Evolutionary conservation across 2,329 filamentous ascomycete species (phyloP).

Genomic region (Hyphodiscus sp.): DNA sequence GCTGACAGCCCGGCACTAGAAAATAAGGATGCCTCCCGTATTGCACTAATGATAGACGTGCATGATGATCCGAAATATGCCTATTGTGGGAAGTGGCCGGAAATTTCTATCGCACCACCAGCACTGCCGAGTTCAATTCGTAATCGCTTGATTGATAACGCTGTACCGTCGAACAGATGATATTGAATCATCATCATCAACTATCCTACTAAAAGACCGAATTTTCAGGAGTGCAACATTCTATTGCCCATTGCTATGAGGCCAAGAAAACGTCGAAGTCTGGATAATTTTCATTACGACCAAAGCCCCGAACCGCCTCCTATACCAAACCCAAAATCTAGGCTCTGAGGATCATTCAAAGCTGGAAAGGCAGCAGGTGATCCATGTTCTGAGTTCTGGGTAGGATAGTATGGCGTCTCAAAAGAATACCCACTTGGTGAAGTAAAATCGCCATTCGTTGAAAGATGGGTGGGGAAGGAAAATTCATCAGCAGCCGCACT

Average conservation of each 20-base stretch:
- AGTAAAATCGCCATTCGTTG: conserved; percentile 8
- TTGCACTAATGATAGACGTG: neutral
- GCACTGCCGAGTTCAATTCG: neutral
- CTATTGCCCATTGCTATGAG: neutral
- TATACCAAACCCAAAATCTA: conserved; percentile 14
- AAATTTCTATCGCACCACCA: too few species aligned
- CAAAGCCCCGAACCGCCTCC: conserved; percentile 10
- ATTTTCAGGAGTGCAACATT: neutral
- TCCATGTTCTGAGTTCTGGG: conserved; percentile 1
- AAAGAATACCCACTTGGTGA: conserved; percentile 15
- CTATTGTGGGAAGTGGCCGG: neutral
- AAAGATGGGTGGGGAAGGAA: conserved; percentile 3
- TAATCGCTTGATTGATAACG: neutral
- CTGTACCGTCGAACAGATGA: neutral
- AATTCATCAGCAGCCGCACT: conserved; percentile 8
- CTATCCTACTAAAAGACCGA: neutral
- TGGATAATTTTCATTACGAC: conserved; percentile 6
- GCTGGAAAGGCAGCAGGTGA: conserved; percentile 10
- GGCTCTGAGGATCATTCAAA: conserved; percentile 6
- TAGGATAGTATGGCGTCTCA: conserved; percentile 13
- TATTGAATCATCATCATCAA: neutral
- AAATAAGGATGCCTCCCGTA: neutral
- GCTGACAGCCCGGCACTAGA: neutral
- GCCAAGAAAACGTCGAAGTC: too few species aligned
- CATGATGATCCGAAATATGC: neutral